These are phyloP conservation scores for Coemansia sp. DNA, from an alignment of 192 early-diverging fungal species.

Conservation along the genomic window DNA sequence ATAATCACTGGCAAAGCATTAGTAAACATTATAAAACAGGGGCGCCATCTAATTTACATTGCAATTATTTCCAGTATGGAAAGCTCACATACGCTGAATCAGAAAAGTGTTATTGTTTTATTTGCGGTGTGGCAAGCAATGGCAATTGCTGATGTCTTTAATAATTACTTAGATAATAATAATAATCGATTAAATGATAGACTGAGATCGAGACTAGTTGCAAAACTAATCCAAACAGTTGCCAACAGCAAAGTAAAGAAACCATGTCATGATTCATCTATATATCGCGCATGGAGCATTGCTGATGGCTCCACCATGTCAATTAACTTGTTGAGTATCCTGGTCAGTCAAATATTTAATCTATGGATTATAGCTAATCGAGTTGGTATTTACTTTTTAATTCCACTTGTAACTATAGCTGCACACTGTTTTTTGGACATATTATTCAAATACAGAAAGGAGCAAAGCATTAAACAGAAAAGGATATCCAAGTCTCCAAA, in stretches of 20 bases:
- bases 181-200: background rate
- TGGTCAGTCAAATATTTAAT: background rate
- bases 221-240: background rate
- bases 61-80: background rate
- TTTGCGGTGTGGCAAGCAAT: background rate
- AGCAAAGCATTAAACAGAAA: background rate
- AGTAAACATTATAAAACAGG: background rate
- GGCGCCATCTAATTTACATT: background rate
- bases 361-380: background rate
- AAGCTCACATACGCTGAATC: background rate
- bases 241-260: background rate
- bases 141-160: background rate
- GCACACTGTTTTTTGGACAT: too few relatives aligned
- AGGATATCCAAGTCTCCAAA: background rate
- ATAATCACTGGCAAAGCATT: background rate
- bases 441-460: background rate
- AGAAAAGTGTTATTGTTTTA: background rate
- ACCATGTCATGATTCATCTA: background rate
- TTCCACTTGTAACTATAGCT: background rate
- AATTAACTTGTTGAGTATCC: background rate
- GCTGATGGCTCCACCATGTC: background rate
- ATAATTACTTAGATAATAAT: background rate
- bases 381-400: background rate
- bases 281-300: background rate
- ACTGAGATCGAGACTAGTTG: background rate